These are phyloP conservation scores for Amaranthus palmeri DNA, from an alignment of 148 eudicot species.

Conservation along the genomic window DNA sequence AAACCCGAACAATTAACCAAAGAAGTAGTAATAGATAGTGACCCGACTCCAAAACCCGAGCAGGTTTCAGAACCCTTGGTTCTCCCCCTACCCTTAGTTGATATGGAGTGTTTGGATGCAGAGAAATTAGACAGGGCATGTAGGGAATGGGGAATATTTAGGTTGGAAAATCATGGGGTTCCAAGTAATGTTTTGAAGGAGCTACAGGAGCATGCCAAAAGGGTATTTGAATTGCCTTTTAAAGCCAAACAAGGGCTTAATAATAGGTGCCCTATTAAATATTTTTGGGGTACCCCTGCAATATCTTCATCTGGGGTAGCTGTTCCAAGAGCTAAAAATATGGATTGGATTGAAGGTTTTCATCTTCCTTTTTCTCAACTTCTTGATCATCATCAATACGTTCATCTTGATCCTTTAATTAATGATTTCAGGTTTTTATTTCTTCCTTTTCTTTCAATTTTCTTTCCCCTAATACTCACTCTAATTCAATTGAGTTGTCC, in stretches of 20 bases:
- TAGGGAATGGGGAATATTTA: constrained; percentile 65
- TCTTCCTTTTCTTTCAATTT: not conserved
- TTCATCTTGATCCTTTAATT: constrained; percentile 33
- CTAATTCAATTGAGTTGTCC: too few relatives aligned
- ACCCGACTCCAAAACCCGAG: not conserved
- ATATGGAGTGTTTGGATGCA: constrained; percentile 32
- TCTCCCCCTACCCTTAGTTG: constrained; percentile 46
- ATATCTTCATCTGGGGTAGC: constrained; percentile 37
- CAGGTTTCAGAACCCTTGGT: constrained; percentile 9
- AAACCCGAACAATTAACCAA: not conserved
- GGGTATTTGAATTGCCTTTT: constrained; percentile 33
- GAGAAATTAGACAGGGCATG: constrained; percentile 36
- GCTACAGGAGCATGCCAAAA: constrained; percentile 32
- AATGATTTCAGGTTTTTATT: constrained; percentile 44
- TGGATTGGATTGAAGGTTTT: constrained; percentile 68
- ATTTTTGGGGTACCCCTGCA: constrained; percentile 77
- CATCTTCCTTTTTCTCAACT: constrained; percentile 36
- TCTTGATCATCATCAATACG: not conserved
- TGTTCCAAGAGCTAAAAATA: constrained; percentile 23
- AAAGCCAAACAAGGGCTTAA: constrained; percentile 42
- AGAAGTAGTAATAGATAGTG: not conserved
- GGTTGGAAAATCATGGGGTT: constrained; percentile 70
- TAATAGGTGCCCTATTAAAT: constrained; percentile 30
- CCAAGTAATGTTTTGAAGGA: constrained; percentile 34
- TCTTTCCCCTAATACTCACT: too few relatives aligned